Conservation (phyloP, 2,329 filamentous ascomycete genomes). For the Knufia petricola region DNA sequence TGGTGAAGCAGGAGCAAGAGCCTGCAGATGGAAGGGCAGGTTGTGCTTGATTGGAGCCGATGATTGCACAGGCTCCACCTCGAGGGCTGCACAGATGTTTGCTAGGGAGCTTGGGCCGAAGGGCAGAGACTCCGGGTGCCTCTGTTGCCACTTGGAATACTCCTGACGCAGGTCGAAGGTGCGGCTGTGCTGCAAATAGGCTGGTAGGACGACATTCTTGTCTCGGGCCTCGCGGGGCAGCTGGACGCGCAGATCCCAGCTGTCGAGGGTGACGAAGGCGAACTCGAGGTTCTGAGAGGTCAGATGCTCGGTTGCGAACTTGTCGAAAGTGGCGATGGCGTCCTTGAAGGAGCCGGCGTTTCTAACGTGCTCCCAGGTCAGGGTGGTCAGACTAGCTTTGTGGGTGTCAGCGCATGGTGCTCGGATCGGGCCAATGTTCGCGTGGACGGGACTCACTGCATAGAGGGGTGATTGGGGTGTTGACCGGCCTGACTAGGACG, state of each 20-base stretch:
- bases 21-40: constrained; percentile 93
- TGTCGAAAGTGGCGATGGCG: constrained; percentile 88
- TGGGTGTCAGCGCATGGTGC: constrained; percentile 16
- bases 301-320: constrained; percentile 85
- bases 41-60: constrained; percentile 99
- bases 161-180: constrained; percentile 95
- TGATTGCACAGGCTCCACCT: constrained; percentile 94
- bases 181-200: constrained; percentile 93
- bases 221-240: constrained; percentile 94
- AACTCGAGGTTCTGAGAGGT: constrained; percentile 89
- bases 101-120: constrained; percentile 92
- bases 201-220: constrained; percentile 91
- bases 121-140: constrained; percentile 92
- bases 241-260: constrained; percentile 96
- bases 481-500: constrained; percentile 94
- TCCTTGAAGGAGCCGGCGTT: constrained; percentile 96
- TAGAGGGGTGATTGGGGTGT: constrained; percentile 94
- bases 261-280: constrained; percentile 95
- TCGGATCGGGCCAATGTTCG: constrained; percentile 16
- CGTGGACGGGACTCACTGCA: constrained; percentile 67
- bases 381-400: constrained; percentile 84
- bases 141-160: constrained; percentile 97
- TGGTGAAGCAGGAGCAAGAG: constrained; percentile 86
- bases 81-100: constrained; percentile 95
- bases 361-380: constrained; percentile 98